phyloP scores from a whole-genome alignment of 1,139 yeast species.

The Pichia inconspicua region DNA sequence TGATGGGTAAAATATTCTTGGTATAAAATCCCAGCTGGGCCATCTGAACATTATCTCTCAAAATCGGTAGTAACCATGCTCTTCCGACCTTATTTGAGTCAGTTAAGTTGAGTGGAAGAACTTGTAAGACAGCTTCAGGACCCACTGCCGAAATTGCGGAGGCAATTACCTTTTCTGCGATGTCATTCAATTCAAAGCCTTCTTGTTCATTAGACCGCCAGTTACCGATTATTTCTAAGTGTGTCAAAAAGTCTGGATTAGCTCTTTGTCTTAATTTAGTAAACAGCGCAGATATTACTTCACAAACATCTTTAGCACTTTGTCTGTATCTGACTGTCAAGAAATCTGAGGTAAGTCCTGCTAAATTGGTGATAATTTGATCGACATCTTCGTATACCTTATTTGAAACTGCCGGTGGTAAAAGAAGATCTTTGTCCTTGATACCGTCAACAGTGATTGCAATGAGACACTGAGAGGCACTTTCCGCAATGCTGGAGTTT shows the following conservation, averaged over 20 bases:
- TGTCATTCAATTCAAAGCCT: conserved; percentile 62
- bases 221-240: conserved; percentile 69
- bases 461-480: conserved; percentile 81
- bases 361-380: conserved; percentile 39
- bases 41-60: conserved; percentile 76
- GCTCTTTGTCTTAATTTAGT: conserved; percentile 58
- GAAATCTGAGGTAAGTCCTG: conserved; percentile 47
- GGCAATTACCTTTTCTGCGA: conserved; percentile 73
- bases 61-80: conserved; percentile 91
- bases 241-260: conserved; percentile 62
- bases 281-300: conserved; percentile 57
- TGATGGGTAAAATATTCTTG: conserved; percentile 58
- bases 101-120: conserved; percentile 70
- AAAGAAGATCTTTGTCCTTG: conserved; percentile 49
- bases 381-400: conserved; percentile 52
- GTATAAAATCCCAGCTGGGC: conserved; percentile 63
- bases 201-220: conserved; percentile 77
- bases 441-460: conserved; percentile 64
- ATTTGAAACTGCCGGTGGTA: conserved; percentile 39
- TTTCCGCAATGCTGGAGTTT: conserved; percentile 54
- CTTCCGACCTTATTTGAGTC: conserved; percentile 54
- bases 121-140: conserved; percentile 69
- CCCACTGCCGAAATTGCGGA: conserved; percentile 77
- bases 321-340: conserved; percentile 69
- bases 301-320: conserved; percentile 69